Conservation (phyloP, 2,329 filamentous ascomycete species). For the Pyrenophora tritici-repentis region DNA sequence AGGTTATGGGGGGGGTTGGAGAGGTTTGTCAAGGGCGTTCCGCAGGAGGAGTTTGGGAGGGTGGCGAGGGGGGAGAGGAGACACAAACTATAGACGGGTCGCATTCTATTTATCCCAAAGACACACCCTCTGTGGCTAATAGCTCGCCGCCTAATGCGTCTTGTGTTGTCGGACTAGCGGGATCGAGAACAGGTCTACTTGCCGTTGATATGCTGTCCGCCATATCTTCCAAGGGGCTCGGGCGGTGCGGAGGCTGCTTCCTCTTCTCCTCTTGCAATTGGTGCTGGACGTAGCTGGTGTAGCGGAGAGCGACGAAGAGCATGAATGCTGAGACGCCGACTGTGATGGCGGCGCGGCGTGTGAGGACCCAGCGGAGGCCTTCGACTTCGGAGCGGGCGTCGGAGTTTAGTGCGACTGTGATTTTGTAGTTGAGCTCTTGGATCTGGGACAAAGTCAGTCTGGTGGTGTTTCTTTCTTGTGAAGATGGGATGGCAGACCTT, state of each 20-base stretch:
- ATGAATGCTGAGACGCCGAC: constrained; percentile 56
- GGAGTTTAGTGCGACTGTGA: constrained; percentile 85
- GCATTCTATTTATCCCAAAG: constrained; percentile 36
- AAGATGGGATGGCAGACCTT: too few species aligned
- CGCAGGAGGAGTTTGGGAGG: constrained; percentile 87
- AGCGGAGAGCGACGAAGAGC: constrained; percentile 50
- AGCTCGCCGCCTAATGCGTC: constrained; percentile 40
- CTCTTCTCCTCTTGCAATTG: constrained; percentile 49
- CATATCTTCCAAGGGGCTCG: constrained; percentile 20
- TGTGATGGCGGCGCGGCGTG: constrained; percentile 65
- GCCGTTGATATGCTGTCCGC: neutral
- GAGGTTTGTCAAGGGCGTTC: constrained; percentile 77
- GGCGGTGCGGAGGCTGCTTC: constrained; percentile 30
- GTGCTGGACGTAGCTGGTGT: constrained; percentile 48
- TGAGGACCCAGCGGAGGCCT: constrained; percentile 82
- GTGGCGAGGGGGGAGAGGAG: constrained; percentile 87
- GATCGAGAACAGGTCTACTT: constrained; percentile 4
- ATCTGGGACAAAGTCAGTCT: constrained; percentile 58
- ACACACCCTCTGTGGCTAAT: constrained; percentile 40
- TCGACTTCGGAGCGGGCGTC: constrained; percentile 93
- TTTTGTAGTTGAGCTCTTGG: constrained; percentile 95
- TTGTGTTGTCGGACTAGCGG: constrained; percentile 9
- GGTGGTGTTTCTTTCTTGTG: too few species aligned
- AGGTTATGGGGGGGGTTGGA: constrained; percentile 86
- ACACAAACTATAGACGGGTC: constrained; percentile 76